A percentile compares a stretch with the other conserved stretches of the same genome.
Conservation (phyloP, 148 eudicot species). For the Rhododendron williamsianum region DNA sequence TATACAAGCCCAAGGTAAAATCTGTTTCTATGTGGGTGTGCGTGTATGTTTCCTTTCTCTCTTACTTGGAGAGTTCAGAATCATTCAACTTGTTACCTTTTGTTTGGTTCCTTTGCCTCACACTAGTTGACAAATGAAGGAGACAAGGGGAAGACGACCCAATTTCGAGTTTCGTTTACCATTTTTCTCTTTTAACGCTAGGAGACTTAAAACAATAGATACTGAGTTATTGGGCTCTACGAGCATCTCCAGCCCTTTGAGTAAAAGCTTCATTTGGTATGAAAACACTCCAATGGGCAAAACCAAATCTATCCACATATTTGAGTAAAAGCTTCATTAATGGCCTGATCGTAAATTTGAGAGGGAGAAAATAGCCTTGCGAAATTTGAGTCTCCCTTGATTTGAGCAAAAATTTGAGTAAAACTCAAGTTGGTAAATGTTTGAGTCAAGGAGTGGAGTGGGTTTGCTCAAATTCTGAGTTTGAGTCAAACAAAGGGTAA, state of each 20-base stretch:
- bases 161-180: background rate
- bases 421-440: background rate
- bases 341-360: background rate
- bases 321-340: background rate
- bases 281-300: background rate
- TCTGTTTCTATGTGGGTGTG: background rate
- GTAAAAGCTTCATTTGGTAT: background rate
- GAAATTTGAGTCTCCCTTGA: no score
- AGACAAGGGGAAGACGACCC: background rate
- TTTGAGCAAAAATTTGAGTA: background rate
- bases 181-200: no score
- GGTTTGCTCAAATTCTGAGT: background rate
- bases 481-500: background rate
- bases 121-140: background rate
- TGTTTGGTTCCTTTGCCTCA: background rate
- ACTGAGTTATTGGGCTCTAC: background rate
- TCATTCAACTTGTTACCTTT: background rate
- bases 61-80: background rate
- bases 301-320: background rate
- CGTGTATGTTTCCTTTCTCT: background rate
- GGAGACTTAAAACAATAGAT: background rate
- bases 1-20: conserved; percentile 7
- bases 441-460: background rate
- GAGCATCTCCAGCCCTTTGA: background rate
- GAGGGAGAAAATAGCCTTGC: background rate